phyloP scores from a whole-genome alignment of 73 alveolate genomes.

The Uronychia setigera region DNA sequence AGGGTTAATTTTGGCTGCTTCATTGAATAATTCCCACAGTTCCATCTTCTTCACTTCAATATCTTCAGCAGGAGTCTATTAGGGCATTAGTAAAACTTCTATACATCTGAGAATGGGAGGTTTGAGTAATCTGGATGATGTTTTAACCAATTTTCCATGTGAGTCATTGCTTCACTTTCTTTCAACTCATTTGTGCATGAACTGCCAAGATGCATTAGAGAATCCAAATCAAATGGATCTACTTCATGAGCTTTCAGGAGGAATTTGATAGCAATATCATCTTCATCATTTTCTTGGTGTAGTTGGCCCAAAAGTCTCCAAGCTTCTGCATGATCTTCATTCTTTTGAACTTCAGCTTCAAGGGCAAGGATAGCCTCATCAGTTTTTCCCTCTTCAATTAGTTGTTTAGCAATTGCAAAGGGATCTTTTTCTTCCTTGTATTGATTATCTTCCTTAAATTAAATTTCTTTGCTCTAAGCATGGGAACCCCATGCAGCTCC shows the following conservation, averaged over 20 bases:
- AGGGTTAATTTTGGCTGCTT: slow-evolving; percentile 70
- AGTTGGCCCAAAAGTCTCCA: slow-evolving; percentile 82
- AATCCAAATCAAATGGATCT: slow-evolving; percentile 84
- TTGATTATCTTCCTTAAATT: slow-evolving; percentile 54
- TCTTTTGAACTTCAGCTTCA: slow-evolving; percentile 68
- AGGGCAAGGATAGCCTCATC: slow-evolving; percentile 72
- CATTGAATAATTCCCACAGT: slow-evolving; percentile 49
- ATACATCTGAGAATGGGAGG: slow-evolving; percentile 18
- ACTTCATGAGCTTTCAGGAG: slow-evolving; percentile 75
- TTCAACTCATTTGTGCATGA: slow-evolving; percentile 85
- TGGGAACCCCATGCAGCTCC: background rate
- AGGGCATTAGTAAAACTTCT: background rate
- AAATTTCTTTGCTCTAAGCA: slow-evolving; percentile 2
- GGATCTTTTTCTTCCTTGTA: slow-evolving; percentile 45
- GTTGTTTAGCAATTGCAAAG: slow-evolving; percentile 54
- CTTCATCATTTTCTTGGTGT: slow-evolving; percentile 82
- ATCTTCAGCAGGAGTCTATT: slow-evolving; percentile 11
- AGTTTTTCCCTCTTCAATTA: slow-evolving; percentile 52
- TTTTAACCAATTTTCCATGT: slow-evolving; percentile 59
- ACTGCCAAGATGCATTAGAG: slow-evolving; percentile 81
- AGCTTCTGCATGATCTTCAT: slow-evolving; percentile 71
- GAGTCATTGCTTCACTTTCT: slow-evolving; percentile 71
- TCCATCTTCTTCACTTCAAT: slow-evolving; percentile 34
- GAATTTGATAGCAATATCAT: slow-evolving; percentile 68
- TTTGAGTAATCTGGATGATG: slow-evolving; percentile 69